Conservation (phyloP, 192 early-diverging fungal genomes). For the Entomortierella beljakovae region DNA sequence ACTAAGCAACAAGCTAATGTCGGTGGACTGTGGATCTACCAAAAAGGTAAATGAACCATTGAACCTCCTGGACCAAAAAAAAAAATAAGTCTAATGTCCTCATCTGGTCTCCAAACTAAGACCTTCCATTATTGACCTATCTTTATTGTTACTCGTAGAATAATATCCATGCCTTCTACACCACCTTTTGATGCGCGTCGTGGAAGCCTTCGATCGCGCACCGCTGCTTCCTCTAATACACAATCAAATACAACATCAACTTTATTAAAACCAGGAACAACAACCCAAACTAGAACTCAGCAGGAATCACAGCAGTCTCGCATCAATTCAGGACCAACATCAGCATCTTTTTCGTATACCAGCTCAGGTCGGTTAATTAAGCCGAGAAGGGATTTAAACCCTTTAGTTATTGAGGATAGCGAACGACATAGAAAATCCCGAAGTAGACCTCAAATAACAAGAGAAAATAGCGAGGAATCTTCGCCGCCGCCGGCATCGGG, state of each 20-base stretch:
- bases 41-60: not conserved
- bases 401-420: not conserved
- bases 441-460: constrained; percentile 15
- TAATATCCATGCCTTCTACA: constrained; percentile 9
- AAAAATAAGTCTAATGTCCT: not conserved
- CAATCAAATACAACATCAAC: constrained; percentile 4
- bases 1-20: not conserved
- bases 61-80: not conserved
- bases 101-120: not conserved
- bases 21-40: constrained; percentile 12
- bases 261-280: constrained; percentile 16
- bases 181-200: constrained; percentile 28
- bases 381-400: constrained; percentile 18
- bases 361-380: constrained; percentile 11
- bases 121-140: not conserved
- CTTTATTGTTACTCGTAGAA: not conserved
- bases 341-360: not conserved
- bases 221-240: constrained; percentile 10
- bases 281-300: constrained; percentile 1
- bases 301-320: not conserved
- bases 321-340: not conserved
- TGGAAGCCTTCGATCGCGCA: constrained; percentile 28
- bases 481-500: constrained; percentile 9
- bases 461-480: constrained; percentile 9
- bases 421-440: constrained; percentile 13